phyloP scores from a whole-genome alignment of 2,329 filamentous ascomycete species.

The Calonectria naviculata region DNA sequence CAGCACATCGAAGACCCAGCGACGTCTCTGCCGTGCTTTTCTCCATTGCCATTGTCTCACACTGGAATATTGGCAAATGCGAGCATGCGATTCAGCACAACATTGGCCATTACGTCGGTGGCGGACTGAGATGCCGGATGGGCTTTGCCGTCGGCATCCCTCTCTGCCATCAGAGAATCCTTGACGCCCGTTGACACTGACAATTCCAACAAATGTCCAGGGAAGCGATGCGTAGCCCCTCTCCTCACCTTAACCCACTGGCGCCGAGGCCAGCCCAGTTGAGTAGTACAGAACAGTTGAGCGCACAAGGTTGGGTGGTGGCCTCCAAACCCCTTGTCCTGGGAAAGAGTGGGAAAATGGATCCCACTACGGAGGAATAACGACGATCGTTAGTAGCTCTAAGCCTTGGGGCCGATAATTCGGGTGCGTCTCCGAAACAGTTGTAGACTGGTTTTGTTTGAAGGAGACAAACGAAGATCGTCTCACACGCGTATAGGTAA shows the following conservation, averaged over 20 bases:
- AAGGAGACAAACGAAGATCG: not conserved
- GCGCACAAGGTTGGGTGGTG: constrained; percentile 23
- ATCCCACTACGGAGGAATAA: constrained; percentile 24
- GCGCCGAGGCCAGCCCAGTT: not conserved
- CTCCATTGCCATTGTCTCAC: constrained; percentile 31
- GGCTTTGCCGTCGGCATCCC: constrained; percentile 41
- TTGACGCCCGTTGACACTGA: constrained; percentile 19
- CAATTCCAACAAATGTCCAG: constrained; percentile 16
- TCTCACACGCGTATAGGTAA: not conserved
- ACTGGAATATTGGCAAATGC: constrained; percentile 20
- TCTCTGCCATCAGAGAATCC: constrained; percentile 20
- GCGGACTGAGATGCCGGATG: constrained; percentile 35
- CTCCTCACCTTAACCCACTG: constrained; percentile 7
- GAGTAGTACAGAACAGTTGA: constrained; percentile 18
- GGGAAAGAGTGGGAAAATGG: constrained; percentile 25
- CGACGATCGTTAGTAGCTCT: constrained; percentile 16
- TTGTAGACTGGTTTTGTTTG: constrained; percentile 19
- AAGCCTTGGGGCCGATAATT: constrained; percentile 10
- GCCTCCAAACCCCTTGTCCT: constrained; percentile 23
- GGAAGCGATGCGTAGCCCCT: constrained; percentile 14
- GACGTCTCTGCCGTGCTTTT: constrained; percentile 23
- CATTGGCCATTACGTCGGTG: constrained; percentile 40
- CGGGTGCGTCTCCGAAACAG: constrained; percentile 17
- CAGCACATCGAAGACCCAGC: constrained; percentile 10
- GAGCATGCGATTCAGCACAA: constrained; percentile 33